These are phyloP conservation scores for Lentinus tigrinus DNA, from an alignment of 768 basidiomycete genomes.

Conservation along the genomic window DNA sequence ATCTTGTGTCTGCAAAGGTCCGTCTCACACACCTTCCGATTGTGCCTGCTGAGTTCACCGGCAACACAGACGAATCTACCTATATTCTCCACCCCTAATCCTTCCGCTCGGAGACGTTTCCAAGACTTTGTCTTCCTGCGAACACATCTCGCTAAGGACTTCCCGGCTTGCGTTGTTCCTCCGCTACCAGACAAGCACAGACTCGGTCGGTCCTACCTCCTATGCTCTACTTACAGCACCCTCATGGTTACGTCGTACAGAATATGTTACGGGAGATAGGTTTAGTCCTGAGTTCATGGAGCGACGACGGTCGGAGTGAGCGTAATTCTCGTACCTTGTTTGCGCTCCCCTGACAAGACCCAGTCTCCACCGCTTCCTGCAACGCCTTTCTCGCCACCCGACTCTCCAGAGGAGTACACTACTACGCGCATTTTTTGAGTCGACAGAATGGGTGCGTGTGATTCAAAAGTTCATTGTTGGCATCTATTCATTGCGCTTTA, in stretches of 20 bases:
- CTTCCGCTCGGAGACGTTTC: conserved; percentile 83
- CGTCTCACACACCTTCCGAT: conserved; percentile 22
- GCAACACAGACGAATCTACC: conserved; percentile 78
- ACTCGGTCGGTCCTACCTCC: conserved; percentile 59
- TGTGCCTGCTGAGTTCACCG: not conserved
- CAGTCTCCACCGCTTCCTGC: conserved; percentile 90
- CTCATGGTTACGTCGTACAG: conserved; percentile 37
- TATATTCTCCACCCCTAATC: conserved; percentile 74
- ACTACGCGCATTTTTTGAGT: conserved; percentile 92
- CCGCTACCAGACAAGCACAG: conserved; percentile 96
- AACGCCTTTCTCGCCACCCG: conserved; percentile 90
- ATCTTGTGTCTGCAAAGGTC: conserved; percentile 87
- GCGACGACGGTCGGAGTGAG: conserved; percentile 83
- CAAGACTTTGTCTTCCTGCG: conserved; percentile 96
- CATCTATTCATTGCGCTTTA: conserved; percentile 31
- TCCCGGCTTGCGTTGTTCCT: conserved; percentile 97
- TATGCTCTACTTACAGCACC: not conserved
- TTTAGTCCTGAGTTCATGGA: conserved; percentile 99
- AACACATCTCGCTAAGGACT: conserved; percentile 85
- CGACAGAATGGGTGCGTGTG: conserved; percentile 95
- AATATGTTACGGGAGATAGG: conserved; percentile 96
- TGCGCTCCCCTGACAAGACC: conserved; percentile 4
- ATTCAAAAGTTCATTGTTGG: no score
- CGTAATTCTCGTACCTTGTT: conserved; percentile 7
- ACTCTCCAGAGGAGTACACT: conserved; percentile 89